Base-by-base conservation (phyloP, 108 stramenopile species). In the Cyclotella kingstonii region DNA sequence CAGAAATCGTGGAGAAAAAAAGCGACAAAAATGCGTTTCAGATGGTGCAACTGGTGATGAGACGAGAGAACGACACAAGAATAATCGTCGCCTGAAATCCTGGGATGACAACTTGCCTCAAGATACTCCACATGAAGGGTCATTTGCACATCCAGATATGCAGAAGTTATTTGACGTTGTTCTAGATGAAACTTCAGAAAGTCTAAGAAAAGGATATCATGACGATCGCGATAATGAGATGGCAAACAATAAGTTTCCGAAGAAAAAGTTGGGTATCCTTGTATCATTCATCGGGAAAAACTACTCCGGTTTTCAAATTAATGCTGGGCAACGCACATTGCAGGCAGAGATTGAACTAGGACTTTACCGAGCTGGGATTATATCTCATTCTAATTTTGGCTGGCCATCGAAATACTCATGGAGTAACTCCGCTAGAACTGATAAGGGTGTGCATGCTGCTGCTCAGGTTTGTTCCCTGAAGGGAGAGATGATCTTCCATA, bases 361-460 rank as follows among this genome's bases (percentile, higher is more conserved):
- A 17, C 50, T 99, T 57, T 84, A 78, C 64, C 53, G 66, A 26
- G 81, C 85, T 19, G 88, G 90, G 9, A 34, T 85, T 34, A 76
- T 99, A 4, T 63, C 64, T 10, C 42, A 66, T 5, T 33, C 42
- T 3, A 98, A 98, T 68, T 95, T 88, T 81, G 96, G 95, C 19
- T 68, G 68, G 63, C 93, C 91, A n/a, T 69, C 74, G 62, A 97
- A 98, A 64, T 90, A 95, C 59, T 76, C 81, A 12, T 99, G 97
- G 97, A 83, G 87, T 25, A 90, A 87, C 19, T 85, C 95, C 4
- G 97, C 93, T 12, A 86, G 99, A 30, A 99, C 99, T 14, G 99
- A 99, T 72, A 98, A 97, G 68, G 96, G 89, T 43, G 93, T 93
- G 34, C 86, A 71, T 42, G 97, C 99, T 9, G 88, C 87, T 51